Evolutionary conservation across 495 filamentous ascomycete genomes (phyloP).

Genomic region (Durotheca rogersii): DNA sequence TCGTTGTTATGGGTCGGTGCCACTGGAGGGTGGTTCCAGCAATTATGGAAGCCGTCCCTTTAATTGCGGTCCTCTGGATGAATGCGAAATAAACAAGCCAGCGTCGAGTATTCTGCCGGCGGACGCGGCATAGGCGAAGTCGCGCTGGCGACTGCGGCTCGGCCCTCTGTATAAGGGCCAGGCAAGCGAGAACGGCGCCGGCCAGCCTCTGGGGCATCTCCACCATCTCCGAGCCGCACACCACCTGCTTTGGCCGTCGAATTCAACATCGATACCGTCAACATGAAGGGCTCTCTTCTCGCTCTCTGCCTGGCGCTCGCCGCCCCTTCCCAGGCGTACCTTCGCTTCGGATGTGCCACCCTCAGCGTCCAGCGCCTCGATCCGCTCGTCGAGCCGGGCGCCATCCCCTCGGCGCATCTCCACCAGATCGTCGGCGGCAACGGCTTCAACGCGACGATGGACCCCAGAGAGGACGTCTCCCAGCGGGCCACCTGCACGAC

Average conservation of each 20-base stretch:
- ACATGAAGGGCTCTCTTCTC: conserved; percentile 39
- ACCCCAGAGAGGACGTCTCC: conserved; percentile 20
- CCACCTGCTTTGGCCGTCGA: conserved; percentile 7
- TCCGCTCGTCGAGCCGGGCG: conserved; percentile 37
- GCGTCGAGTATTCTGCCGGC: conserved; percentile 18
- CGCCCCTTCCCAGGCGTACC: conserved; percentile 34
- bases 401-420: conserved; percentile 32
- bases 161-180: conserved; percentile 23
- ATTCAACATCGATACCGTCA: conserved; percentile 19
- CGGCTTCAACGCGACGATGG: conserved; percentile 40
- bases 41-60: conserved; percentile 13
- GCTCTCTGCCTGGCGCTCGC: conserved; percentile 33
- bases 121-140: conserved; percentile 26
- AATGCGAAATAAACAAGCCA: conserved; percentile 23
- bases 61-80: conserved; percentile 26
- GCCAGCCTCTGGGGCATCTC: conserved; percentile 3
- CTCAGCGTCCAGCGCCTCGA: conserved; percentile 44
- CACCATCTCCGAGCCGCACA: conserved; percentile 10
- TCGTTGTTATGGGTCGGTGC: conserved; percentile 8
- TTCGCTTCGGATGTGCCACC: conserved; percentile 42
- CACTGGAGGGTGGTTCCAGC: conserved; percentile 5
- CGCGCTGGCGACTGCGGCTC: background rate
- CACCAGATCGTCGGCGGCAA: conserved; percentile 42
- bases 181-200: conserved; percentile 1
- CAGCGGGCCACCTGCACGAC: conserved; percentile 37